Evolutionary conservation across 805 yeast species (phyloP).

Genomic region (Hagleromyces aurorensis): DNA sequence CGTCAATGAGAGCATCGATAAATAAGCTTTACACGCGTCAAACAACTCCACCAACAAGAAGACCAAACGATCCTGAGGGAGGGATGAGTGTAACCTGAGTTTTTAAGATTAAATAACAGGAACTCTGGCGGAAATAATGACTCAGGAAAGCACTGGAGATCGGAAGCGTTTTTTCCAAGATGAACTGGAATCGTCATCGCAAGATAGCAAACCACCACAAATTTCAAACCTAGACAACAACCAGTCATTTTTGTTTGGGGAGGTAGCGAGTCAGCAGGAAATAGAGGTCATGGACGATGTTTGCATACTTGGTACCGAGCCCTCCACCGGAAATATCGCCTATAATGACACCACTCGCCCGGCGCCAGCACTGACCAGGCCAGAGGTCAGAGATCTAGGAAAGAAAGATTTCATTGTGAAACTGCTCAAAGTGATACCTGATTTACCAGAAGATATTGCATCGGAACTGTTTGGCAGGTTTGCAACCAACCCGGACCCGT

Average conservation of each 20-base stretch:
- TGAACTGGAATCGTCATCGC: slow-evolving; percentile 23
- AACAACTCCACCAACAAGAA: no score
- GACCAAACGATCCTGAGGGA: no score
- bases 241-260: slow-evolving; percentile 17
- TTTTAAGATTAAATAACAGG: no score
- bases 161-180: slow-evolving; percentile 26
- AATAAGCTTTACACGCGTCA: no score
- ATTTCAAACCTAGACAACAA: slow-evolving; percentile 12
- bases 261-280: neutral
- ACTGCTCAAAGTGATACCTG: slow-evolving; percentile 32
- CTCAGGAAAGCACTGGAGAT: no score
- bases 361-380: slow-evolving; percentile 3
- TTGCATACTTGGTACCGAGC: neutral
- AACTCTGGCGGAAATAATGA: no score
- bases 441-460: slow-evolving; percentile 19
- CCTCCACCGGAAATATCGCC: neutral
- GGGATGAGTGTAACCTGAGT: no score
- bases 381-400: neutral
- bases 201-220: slow-evolving; percentile 4
- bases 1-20: no score
- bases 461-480: slow-evolving; percentile 24
- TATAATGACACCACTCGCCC: neutral
- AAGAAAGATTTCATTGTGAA: slow-evolving; percentile 17
- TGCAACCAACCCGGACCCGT: slow-evolving; percentile 20
- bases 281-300: neutral